These are phyloP conservation scores for Pseudonitzschia pungens DNA, from an alignment of 108 stramenopile genomes.

Conservation along the genomic window DNA sequence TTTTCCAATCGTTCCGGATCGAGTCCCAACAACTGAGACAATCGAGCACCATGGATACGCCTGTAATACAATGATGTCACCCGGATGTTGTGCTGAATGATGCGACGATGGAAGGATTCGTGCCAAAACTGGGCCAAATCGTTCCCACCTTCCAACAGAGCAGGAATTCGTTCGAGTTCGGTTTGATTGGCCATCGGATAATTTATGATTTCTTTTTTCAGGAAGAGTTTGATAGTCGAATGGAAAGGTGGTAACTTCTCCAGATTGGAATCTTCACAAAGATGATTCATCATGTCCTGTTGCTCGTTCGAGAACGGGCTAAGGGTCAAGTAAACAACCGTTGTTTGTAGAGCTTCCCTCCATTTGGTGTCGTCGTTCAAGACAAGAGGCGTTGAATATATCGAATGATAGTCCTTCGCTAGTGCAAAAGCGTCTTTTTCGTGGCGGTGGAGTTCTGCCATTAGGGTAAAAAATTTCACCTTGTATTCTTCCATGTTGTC, in stretches of 20 bases:
- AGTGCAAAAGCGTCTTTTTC: slow-evolving; percentile 92
- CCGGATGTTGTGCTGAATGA: slow-evolving; percentile 98
- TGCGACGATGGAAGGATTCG: slow-evolving; percentile 81
- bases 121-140: slow-evolving; percentile 73
- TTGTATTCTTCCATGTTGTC: slow-evolving; percentile 91
- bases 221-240: slow-evolving; percentile 51
- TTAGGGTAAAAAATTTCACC: slow-evolving; percentile 85
- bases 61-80: slow-evolving; percentile 85
- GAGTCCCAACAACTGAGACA: slow-evolving; percentile 89
- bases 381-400: slow-evolving; percentile 68
- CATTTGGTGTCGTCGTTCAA: slow-evolving; percentile 59
- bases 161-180: slow-evolving; percentile 66
- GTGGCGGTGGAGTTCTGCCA: slow-evolving; percentile 90
- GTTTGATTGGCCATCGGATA: slow-evolving; percentile 83
- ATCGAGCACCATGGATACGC: slow-evolving; percentile 82
- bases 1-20: slow-evolving; percentile 64
- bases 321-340: slow-evolving; percentile 88
- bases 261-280: slow-evolving; percentile 70
- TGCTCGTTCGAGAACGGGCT: slow-evolving; percentile 83
- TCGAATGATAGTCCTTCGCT: slow-evolving; percentile 89
- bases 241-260: slow-evolving; percentile 63
- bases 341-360: slow-evolving; percentile 80
- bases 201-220: slow-evolving; percentile 90
- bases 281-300: slow-evolving; percentile 89
- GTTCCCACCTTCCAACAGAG: slow-evolving; percentile 52